phyloP scores from a whole-genome alignment of 2,329 filamentous ascomycete species.

The Colletotrichum sp. region DNA sequence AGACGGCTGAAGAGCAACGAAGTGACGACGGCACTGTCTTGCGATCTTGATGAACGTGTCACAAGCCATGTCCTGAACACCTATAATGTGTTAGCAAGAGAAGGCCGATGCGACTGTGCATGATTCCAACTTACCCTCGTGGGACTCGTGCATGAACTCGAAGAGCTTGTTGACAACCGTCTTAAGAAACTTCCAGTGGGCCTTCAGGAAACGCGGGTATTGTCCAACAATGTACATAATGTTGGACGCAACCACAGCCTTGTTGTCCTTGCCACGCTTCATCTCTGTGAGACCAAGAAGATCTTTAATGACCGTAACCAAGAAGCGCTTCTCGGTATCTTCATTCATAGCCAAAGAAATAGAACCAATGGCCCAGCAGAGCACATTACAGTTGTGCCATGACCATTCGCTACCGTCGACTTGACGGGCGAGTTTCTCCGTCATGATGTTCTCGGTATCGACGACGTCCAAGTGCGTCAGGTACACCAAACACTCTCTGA shows the following conservation, averaged over 20 bases:
- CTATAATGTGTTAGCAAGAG: constrained; percentile 39
- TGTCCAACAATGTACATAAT: constrained; percentile 99
- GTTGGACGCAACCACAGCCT: constrained; percentile 97
- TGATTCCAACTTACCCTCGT: constrained; percentile 73
- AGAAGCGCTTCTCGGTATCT: constrained; percentile 97
- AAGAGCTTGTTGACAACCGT: constrained; percentile 99
- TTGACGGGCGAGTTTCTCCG: constrained; percentile 93
- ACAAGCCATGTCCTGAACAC: constrained; percentile 99
- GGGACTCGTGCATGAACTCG: constrained; percentile 99
- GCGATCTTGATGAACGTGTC: constrained; percentile 99
- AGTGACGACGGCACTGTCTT: constrained; percentile 96
- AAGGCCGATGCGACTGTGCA: too few species aligned
- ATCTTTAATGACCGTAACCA: constrained; percentile 99
- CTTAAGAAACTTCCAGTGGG: constrained; percentile 99
- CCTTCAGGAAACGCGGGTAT: constrained; percentile 97
- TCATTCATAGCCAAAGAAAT: constrained; percentile 99
- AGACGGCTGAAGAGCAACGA: constrained; percentile 92
- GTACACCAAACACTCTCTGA: constrained; percentile 95
- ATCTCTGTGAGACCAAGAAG: constrained; percentile 95
- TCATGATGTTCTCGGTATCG: constrained; percentile 99
- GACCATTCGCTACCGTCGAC: constrained; percentile 98
- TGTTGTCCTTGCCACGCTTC: constrained; percentile 99
- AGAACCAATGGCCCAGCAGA: constrained; percentile 99
- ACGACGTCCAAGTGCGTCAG: constrained; percentile 96
- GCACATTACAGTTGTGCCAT: constrained; percentile 99